A percentile compares a stretch with the other conserved stretches of the same genome.
Evolutionary conservation across 2,329 filamentous ascomycete genomes (phyloP).

Genomic region (Rachicladosporium sp.): DNA sequence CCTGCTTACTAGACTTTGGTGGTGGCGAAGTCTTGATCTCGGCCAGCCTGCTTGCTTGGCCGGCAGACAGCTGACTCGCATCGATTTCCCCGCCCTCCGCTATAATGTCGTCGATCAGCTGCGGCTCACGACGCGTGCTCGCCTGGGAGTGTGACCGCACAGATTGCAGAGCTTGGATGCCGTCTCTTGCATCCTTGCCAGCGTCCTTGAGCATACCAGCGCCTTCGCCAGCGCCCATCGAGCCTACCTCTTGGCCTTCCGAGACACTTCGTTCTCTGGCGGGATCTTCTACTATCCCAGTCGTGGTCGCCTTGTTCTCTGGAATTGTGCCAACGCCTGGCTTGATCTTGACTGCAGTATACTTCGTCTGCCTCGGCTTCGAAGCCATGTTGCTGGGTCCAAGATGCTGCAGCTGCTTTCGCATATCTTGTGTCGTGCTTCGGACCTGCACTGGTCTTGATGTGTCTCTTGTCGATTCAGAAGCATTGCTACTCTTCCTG

Average conservation of each 20-base stretch:
- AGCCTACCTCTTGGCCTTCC: no score
- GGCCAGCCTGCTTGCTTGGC: no score
- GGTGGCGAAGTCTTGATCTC: no score
- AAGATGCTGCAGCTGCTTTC: conserved; percentile 49
- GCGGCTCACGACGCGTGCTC: not conserved
- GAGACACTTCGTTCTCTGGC: conserved; percentile 18
- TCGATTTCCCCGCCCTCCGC: no score
- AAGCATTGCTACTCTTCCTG: conserved; percentile 32
- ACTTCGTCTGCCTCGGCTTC: conserved; percentile 48
- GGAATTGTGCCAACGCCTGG: conserved; percentile 36
- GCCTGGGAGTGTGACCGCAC: conserved; percentile 8
- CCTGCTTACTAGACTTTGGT: no score
- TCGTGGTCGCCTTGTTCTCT: conserved; percentile 22
- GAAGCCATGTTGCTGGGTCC: conserved; percentile 52
- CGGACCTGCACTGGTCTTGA: conserved; percentile 29
- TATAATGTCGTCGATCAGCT: no score
- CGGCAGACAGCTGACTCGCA: no score
- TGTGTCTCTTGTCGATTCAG: conserved; percentile 16
- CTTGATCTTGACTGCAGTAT: conserved; percentile 54
- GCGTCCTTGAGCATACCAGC: conserved; percentile 42
- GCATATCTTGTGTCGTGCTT: conserved; percentile 42
- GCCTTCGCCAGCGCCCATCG: conserved; percentile 39
- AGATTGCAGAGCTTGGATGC: conserved; percentile 45
- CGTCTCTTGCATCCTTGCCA: conserved; percentile 50
- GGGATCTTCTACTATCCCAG: conserved; percentile 1